These are phyloP conservation scores for Pseudomassariella vexata DNA, from an alignment of 2,329 filamentous ascomycete genomes.

Conservation along the genomic window DNA sequence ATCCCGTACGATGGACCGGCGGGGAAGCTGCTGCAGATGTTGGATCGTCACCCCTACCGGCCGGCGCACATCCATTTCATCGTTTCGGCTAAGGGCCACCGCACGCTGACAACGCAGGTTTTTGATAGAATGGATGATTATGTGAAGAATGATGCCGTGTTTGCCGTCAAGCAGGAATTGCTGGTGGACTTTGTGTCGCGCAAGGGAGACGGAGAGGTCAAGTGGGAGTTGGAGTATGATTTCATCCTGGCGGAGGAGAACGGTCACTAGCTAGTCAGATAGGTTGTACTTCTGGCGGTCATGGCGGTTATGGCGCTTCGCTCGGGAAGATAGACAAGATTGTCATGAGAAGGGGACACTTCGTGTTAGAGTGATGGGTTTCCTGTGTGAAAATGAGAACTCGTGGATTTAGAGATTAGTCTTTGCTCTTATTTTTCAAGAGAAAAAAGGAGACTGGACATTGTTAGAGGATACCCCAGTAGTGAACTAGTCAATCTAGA, in stretches of 20 bases:
- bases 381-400: too few species aligned
- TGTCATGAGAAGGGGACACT: too few species aligned
- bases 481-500: too few species aligned
- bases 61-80: constrained; percentile 58
- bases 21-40: constrained; percentile 42
- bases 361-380: too few species aligned
- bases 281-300: too few species aligned
- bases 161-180: constrained; percentile 48
- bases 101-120: constrained; percentile 64
- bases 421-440: too few species aligned
- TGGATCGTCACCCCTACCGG: constrained; percentile 51
- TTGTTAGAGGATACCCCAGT: too few species aligned
- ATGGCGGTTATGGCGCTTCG: too few species aligned
- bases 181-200: constrained; percentile 34
- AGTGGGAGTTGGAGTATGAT: constrained; percentile 57
- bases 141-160: constrained; percentile 46
- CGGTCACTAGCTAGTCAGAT: too few species aligned
- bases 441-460: too few species aligned
- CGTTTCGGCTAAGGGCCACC: constrained; percentile 28
- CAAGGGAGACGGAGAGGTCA: constrained; percentile 38
- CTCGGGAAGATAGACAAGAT: too few species aligned
- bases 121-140: constrained; percentile 65
- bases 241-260: constrained; percentile 41
- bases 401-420: too few species aligned
- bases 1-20: constrained; percentile 46